These are phyloP conservation scores for Globisporangium carolinianum DNA, from an alignment of 352 stramenopile species.

Conservation along the genomic window DNA sequence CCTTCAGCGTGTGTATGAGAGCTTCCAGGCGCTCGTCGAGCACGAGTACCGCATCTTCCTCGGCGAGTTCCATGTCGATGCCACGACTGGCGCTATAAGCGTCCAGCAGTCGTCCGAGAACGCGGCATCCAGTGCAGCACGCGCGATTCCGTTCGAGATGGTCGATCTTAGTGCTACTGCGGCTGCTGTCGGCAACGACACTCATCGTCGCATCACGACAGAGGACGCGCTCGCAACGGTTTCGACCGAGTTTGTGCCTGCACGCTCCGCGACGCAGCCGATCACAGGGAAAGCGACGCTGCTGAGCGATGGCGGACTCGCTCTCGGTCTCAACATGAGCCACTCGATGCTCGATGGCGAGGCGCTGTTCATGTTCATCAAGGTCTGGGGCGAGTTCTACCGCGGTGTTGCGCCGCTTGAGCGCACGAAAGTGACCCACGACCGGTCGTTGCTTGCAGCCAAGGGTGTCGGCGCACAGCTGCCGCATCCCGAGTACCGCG, in stretches of 20 bases:
- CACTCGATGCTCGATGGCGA: constrained; percentile 48
- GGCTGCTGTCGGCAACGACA: too few relatives aligned
- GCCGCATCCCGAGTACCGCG: constrained; percentile 39
- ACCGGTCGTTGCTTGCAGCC: constrained; percentile 26
- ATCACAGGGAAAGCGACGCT: constrained; percentile 31
- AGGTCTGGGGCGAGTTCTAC: constrained; percentile 51
- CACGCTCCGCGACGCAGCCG: constrained; percentile 13
- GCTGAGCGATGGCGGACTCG: constrained; percentile 39
- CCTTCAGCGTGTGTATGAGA: constrained; percentile 28
- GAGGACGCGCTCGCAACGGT: constrained; percentile 22
- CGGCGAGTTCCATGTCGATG: constrained; percentile 24
- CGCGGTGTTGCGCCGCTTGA: constrained; percentile 19
- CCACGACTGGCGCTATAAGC: constrained; percentile 19
- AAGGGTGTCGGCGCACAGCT: constrained; percentile 15
- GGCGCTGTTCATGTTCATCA: constrained; percentile 53
- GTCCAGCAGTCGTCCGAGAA: constrained; percentile 20
- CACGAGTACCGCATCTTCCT: constrained; percentile 44
- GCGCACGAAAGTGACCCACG: constrained; percentile 26
- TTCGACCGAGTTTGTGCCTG: constrained; percentile 30
- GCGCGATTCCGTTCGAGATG: constrained; percentile 28
- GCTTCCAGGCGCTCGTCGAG: constrained; percentile 26
- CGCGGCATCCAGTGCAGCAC: constrained; percentile 10
- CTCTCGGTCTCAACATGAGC: constrained; percentile 30
- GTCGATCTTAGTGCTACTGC: neutral
- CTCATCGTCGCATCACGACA: constrained; percentile 17